phyloP scores from a whole-genome alignment of 2,329 filamentous ascomycete genomes.

The Periglandula ipomoeae region DNA sequence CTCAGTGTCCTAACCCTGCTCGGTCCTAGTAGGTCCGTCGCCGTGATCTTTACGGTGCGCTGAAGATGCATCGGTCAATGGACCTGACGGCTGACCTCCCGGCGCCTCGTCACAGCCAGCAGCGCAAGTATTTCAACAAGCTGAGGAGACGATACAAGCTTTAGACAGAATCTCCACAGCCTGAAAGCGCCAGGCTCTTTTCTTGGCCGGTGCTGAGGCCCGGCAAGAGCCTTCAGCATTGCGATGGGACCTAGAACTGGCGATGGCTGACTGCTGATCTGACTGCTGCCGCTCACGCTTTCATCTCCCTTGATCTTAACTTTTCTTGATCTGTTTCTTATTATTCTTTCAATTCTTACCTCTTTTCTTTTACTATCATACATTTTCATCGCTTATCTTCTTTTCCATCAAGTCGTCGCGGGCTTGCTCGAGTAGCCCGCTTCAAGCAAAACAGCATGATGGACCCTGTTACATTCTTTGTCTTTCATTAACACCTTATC shows the following conservation, averaged over 20 bases:
- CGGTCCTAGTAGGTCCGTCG: slow-evolving; percentile 3
- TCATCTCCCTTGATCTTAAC: not conserved
- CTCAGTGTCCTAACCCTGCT: slow-evolving; percentile 22
- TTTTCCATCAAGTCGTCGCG: not conserved
- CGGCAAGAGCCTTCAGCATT: not conserved
- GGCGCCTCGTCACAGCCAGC: not conserved
- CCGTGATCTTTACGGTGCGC: not conserved
- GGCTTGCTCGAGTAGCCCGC: not conserved
- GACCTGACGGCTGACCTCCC: not conserved
- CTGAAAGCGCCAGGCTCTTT: not conserved
- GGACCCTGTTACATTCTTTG: not conserved
- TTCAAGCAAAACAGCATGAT: not conserved
- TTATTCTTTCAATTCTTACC: slow-evolving; percentile 1
- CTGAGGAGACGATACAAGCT: slow-evolving; percentile 14
- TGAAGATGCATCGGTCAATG: not conserved
- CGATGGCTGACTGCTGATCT: too few relatives aligned
- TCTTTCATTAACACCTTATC: not conserved
- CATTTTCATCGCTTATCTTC: slow-evolving; percentile 3
- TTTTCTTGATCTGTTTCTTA: not conserved
- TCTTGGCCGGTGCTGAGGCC: not conserved
- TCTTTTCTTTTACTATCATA: slow-evolving; percentile 5
- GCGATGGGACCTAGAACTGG: too few relatives aligned
- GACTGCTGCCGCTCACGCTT: too few relatives aligned
- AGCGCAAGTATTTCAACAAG: not conserved
- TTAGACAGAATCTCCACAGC: slow-evolving; percentile 14